Conservation (phyloP, 2,329 filamentous ascomycete species). For the Cladosporium sp. region DNA sequence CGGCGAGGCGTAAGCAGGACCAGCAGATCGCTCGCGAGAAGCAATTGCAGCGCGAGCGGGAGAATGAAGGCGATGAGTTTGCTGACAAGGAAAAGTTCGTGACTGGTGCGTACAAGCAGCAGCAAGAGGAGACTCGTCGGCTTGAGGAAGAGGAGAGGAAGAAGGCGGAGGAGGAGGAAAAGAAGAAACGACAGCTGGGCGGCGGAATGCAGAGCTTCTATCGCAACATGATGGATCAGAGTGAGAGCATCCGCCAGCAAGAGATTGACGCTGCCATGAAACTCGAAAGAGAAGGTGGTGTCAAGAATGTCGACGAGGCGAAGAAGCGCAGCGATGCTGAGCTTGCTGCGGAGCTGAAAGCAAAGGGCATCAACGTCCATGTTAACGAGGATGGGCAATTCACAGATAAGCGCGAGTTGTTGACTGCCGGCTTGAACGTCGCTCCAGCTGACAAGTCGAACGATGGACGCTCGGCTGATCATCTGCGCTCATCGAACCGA, state of each 20-base stretch:
- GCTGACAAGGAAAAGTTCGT: conserved; percentile 83
- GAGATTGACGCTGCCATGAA: conserved; percentile 60
- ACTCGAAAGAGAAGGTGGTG: conserved; percentile 32
- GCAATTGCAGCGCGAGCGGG: conserved; percentile 69
- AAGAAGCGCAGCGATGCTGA: conserved; percentile 51
- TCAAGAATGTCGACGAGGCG: conserved; percentile 29
- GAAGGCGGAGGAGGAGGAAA: conserved; percentile 61
- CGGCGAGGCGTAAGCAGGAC: conserved; percentile 72
- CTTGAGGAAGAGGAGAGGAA: conserved; percentile 67
- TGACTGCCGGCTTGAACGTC: conserved; percentile 71
- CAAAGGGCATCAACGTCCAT: conserved; percentile 58
- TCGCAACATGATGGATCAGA: conserved; percentile 65
- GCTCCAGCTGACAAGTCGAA: conserved; percentile 33
- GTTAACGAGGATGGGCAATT: conserved; percentile 80
- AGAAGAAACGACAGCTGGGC: conserved; percentile 61
- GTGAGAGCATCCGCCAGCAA: conserved; percentile 65
- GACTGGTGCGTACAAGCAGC: conserved; percentile 74
- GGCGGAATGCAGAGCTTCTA: conserved; percentile 69
- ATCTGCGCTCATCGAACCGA: conserved; percentile 26
- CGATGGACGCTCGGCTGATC: conserved; percentile 25
- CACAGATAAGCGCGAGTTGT: conserved; percentile 75
- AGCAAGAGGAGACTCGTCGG: conserved; percentile 68
- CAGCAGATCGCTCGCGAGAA: conserved; percentile 75
- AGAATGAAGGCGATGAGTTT: conserved; percentile 75
- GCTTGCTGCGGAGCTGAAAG: conserved; percentile 62